Evolutionary conservation across 2,329 filamentous ascomycete genomes (phyloP).

Genomic region (Colletotrichum lupini): DNA sequence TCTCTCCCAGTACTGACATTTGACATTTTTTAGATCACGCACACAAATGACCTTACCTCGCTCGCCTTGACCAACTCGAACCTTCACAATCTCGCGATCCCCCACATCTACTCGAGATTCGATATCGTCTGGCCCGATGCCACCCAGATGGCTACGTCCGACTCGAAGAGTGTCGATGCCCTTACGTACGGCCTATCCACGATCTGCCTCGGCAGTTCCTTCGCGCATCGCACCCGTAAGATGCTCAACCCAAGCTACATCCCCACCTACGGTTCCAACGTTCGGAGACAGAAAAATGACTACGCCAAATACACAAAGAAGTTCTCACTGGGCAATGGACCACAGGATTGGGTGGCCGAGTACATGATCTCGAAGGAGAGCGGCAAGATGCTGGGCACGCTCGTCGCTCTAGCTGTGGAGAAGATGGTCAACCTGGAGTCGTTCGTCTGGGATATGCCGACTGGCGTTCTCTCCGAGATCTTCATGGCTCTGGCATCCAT

Average conservation of each 20-base stretch:
- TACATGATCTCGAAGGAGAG: constrained; percentile 86
- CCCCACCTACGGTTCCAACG: constrained; percentile 31
- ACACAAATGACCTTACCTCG: constrained; percentile 84
- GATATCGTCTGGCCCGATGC: constrained; percentile 88
- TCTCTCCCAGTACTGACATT: constrained; percentile 24
- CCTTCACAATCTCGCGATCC: constrained; percentile 79
- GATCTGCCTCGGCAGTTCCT: constrained; percentile 73
- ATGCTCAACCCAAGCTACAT: constrained; percentile 41
- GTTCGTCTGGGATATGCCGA: constrained; percentile 92
- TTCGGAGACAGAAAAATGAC: constrained; percentile 61
- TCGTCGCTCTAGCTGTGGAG: constrained; percentile 82
- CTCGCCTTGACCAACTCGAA: constrained; percentile 83
- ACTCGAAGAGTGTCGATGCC: constrained; percentile 80
- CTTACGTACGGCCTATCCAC: constrained; percentile 86
- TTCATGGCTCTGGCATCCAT: constrained; percentile 83
- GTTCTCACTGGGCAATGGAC: constrained; percentile 87
- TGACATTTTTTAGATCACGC: constrained; percentile 68
- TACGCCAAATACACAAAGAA: constrained; percentile 84
- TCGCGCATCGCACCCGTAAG: constrained; percentile 52
- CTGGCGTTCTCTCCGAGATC: constrained; percentile 82
- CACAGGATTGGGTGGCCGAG: constrained; percentile 80
- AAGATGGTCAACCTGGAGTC: constrained; percentile 85
- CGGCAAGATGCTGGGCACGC: constrained; percentile 88
- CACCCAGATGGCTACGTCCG: constrained; percentile 69
- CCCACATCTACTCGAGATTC: constrained; percentile 85